Evolutionary conservation across 371 early-diverging fungal species (phyloP).

Genomic region (Mucor piriformis): DNA sequence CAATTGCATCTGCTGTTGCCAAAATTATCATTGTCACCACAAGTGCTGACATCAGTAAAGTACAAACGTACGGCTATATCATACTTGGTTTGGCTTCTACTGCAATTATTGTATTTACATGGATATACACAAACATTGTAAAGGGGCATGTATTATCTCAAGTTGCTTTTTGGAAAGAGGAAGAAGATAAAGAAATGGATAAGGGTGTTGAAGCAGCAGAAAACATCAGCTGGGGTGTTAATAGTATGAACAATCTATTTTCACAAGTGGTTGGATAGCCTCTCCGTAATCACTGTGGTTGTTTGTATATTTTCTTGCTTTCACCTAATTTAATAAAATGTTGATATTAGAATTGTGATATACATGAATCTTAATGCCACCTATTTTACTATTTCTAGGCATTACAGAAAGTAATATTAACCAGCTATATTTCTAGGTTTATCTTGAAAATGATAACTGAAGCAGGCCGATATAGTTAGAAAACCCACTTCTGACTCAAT

Average conservation of each 20-base stretch:
- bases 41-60: slow-evolving; percentile 27
- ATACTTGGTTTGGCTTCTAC: slow-evolving; percentile 42
- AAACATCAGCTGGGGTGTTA: slow-evolving; percentile 36
- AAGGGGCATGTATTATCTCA: slow-evolving; percentile 30
- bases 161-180: slow-evolving; percentile 35
- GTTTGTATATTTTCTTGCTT: no score
- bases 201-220: slow-evolving; percentile 28
- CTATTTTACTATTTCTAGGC: no score
- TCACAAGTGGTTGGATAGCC: slow-evolving; percentile 25
- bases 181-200: slow-evolving; percentile 23
- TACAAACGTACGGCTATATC: slow-evolving; percentile 34
- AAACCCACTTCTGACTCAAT: no score
- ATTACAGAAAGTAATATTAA: no score
- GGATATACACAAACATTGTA: slow-evolving; percentile 43
- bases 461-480: no score
- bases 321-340: no score
- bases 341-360: no score
- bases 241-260: slow-evolving; percentile 34
- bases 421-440: no score
- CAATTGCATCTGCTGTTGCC: slow-evolving; percentile 40
- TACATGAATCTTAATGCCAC: no score
- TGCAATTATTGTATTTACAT: slow-evolving; percentile 40
- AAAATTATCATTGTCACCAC: slow-evolving; percentile 44
- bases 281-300: no score
- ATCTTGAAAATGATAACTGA: no score